Evolutionary conservation across 164 flowering plant species (phyloP), one percentile per base, ranked within the genome.

Genomic region (Taxillus chinensis): DNA sequence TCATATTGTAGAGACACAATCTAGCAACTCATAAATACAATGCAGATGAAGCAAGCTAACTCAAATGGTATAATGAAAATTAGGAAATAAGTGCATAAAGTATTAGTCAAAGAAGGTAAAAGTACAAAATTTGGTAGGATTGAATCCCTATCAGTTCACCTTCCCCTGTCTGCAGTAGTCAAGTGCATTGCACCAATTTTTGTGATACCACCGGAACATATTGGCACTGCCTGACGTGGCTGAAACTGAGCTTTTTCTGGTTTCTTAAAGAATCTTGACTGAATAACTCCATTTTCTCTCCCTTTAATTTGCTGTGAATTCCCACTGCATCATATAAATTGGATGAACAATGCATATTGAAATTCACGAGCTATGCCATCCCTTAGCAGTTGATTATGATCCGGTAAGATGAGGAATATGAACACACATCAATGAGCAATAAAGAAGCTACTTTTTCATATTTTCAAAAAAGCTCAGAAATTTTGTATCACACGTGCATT

Each of bases 261-360:
- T 65, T 60, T 69, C 15, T 50, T 69, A 38, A 65, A 62, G 55
- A 56, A 62, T 54, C 68, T 77, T 39, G 76, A 70, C 16, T 60
- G 58, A 4, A 59, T 61, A 53, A 15, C 58, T 57, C 62, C 69
- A 48, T 57, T 42, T 62, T 59, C 72, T 55, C 52, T 67, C 53
- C 75, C 79, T 65, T 63, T 73, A 43, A 16, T 48, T 37, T 59
- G 64, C 41, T 37, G 17, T 41, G 56, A 15, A 60, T 67, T 64
- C 57, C 63, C 75, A 48, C 86, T 82, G 77, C 68, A 75, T 57
- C 57, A 64, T 39, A 27, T 54, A 9, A 43, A 71, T 52, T 38
- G 55, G 15, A 8, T n/a, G 17, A 40, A 46, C 5, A 48, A 8
- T 45, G 39, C 10, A 51, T 14, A 68, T 39, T 39, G n/a, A 38